Evolutionary conservation across 108 stramenopile genomes (phyloP).

Genomic region (Discostella stelligeroides): DNA sequence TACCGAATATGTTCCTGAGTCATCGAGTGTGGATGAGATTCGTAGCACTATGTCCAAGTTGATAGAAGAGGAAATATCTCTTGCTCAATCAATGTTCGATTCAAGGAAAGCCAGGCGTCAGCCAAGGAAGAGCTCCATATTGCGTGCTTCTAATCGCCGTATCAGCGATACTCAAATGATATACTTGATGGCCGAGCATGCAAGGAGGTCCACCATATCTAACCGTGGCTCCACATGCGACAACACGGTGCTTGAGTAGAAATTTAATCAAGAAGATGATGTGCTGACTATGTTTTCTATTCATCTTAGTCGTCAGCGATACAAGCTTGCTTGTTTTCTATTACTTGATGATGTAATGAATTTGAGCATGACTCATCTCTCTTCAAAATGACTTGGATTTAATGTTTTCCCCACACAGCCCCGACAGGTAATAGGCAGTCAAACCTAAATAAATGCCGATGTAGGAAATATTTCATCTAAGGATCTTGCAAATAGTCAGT

Average conservation of each 20-base stretch:
- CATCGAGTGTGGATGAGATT: conserved; percentile 13
- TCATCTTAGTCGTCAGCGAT: too few species aligned
- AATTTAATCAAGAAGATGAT: not conserved
- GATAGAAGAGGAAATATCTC: conserved; percentile 21
- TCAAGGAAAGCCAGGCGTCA: conserved; percentile 10
- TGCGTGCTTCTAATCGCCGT: conserved; percentile 29
- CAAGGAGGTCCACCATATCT: conserved; percentile 3
- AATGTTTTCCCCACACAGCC: too few species aligned
- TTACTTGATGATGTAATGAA: too few species aligned
- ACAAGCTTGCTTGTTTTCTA: too few species aligned
- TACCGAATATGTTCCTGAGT: conserved; percentile 20
- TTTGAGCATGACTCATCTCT: too few species aligned
- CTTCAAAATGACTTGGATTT: too few species aligned
- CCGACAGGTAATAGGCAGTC: too few species aligned
- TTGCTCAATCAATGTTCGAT: not conserved
- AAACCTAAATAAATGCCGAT: too few species aligned
- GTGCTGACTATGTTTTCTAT: too few species aligned
- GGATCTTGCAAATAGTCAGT: too few species aligned
- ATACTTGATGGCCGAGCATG: conserved; percentile 3
- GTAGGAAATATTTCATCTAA: too few species aligned
- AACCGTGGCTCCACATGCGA: not conserved
- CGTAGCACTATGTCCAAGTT: conserved; percentile 6
- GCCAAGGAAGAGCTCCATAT: conserved; percentile 26
- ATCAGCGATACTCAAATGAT: conserved; percentile 30
- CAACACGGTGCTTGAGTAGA: not conserved